Evolutionary conservation across 1,284 basidiomycete species (phyloP), one percentile per base, ranked within the genome.

Genomic region (Schizophyllum amplum): DNA sequence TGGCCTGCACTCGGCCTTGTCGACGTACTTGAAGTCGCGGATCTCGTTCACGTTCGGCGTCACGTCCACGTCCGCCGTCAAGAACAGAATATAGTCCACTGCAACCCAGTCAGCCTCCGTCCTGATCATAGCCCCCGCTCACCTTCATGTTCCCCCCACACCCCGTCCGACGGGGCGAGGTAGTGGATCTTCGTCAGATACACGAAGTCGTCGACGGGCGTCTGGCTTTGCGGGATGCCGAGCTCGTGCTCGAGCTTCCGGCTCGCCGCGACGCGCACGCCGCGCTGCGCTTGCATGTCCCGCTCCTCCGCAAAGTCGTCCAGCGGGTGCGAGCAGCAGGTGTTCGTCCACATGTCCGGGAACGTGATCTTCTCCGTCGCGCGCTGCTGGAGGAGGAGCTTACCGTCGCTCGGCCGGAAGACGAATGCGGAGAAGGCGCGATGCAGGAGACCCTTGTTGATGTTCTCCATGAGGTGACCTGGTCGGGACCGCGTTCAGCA

Each of bases 71-170:
- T 97, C 83, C 51, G 87, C 85, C 7, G 96, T 94, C 61, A 95
- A 69, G 80, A 99, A 99, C 57, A 99, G 78, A 64, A 99, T 99
- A 71, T 99, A 99, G 73, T 99, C 97, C 65, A 99, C 95, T 98
- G 63, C n/a, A 52, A 6, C 51, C 53, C 57, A 52, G 49, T 62
- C 54, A 53, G 47, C 17, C 13, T 13, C 27, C 6, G 13, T 13
- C 27, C 25, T 62, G 53, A 61, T 50, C 42, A 54, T 24, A 22
- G 27, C 23, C 24, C 24, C 74, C 6, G 47, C 82, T 63, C 67
- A 94, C 96, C 88, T 85, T 99, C 97, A 67, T 99, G 97, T 72
- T 99, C 97, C 55, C 97, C 97, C 97, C 97, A 99, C 63, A 89
- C 75, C 5, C 92, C 95, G 71, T 91, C 75, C 22, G 90, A 93